Percentiles rank a stretch among this genome's conserved stretches.
Evolutionary conservation across 108 stramenopile genomes (phyloP).

Genomic region (Nannochloropsis salina): DNA sequence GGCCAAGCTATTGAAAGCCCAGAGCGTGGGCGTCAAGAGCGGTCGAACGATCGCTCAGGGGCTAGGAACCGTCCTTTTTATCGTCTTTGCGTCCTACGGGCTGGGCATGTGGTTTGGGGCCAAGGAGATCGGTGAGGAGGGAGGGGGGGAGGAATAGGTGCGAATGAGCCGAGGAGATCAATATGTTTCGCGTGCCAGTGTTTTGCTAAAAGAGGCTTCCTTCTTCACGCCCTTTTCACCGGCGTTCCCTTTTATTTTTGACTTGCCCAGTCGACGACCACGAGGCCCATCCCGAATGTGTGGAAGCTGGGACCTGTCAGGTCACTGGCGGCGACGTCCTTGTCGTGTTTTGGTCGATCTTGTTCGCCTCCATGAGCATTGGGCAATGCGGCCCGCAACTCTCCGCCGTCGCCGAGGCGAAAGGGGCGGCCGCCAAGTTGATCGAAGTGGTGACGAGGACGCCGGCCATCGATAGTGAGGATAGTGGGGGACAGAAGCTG

Average conservation of each 20-base stretch:
- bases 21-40: neutral
- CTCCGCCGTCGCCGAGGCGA: slow-evolving; percentile 35
- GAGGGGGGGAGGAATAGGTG: slow-evolving; percentile 20
- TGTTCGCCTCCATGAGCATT: slow-evolving; percentile 42
- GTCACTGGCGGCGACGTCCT: slow-evolving; percentile 46
- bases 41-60: slow-evolving; percentile 23
- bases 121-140: slow-evolving; percentile 27
- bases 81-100: slow-evolving; percentile 40
- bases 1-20: neutral
- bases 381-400: slow-evolving; percentile 43
- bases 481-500: neutral
- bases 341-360: slow-evolving; percentile 48
- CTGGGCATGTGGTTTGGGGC: slow-evolving; percentile 47
- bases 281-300: slow-evolving; percentile 2
- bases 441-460: slow-evolving; percentile 23
- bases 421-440: slow-evolving; percentile 31
- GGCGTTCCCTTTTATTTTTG: neutral
- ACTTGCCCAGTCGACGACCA: neutral
- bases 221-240: neutral
- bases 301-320: neutral
- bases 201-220: neutral
- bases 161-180: neutral
- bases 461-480: slow-evolving; percentile 29
- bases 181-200: too few relatives aligned
- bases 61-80: slow-evolving; percentile 40